Conservation (phyloP, 331 rosid genomes). For the Malus hybrid region DNA sequence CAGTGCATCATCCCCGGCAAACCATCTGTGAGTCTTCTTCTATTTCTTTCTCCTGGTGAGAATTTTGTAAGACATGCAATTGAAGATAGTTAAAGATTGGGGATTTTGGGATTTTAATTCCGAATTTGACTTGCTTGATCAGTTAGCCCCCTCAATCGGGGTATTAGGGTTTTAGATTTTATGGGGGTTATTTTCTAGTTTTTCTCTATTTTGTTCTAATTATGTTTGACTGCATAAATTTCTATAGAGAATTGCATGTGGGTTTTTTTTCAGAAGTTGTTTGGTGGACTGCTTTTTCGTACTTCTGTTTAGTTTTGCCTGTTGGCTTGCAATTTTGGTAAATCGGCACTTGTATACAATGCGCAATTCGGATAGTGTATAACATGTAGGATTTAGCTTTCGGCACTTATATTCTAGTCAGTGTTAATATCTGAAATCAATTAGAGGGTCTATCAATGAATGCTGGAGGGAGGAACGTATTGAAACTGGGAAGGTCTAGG, state of each 20-base stretch:
- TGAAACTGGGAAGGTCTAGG: too few relatives aligned
- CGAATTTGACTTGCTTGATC: background rate
- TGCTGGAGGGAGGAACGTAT: background rate
- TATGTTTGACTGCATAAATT: background rate
- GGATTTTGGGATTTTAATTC: background rate
- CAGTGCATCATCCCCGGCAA: slow-evolving; percentile 87
- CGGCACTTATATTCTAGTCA: background rate
- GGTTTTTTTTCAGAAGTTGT: background rate
- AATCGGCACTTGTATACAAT: background rate
- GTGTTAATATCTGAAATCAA: background rate
- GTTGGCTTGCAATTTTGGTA: background rate
- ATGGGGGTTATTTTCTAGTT: background rate
- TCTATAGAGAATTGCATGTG: background rate
- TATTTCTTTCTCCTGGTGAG: background rate
- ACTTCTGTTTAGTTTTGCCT: background rate
- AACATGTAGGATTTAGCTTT: background rate
- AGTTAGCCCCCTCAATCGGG: background rate
- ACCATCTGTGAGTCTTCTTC: slow-evolving; percentile 34
- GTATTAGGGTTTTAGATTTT: background rate
- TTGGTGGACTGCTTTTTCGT: background rate
- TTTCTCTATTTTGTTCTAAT: too few relatives aligned
- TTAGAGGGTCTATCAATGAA: background rate
- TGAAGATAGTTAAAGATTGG: background rate
- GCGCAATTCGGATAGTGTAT: background rate
- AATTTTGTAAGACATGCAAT: background rate